Conservation (phyloP, 495 filamentous ascomycete genomes). For the Aspergillus incahuasiensis region DNA sequence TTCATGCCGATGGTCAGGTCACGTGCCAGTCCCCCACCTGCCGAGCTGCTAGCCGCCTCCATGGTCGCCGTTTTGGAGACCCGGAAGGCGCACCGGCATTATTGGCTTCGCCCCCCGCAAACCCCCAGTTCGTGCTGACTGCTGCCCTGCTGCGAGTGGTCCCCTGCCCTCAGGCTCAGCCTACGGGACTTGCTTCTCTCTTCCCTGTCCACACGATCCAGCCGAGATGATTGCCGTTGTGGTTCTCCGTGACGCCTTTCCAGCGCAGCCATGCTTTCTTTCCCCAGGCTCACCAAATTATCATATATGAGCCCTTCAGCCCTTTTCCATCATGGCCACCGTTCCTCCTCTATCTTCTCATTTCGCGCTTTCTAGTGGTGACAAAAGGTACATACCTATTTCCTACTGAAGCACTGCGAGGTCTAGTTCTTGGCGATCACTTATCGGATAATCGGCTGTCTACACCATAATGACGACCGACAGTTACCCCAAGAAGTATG, state of each 20-base stretch:
- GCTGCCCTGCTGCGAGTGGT: not conserved
- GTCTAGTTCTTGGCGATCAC: not conserved
- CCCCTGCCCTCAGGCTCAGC: not conserved
- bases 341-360: conserved; percentile 9
- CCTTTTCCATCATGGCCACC: conserved; percentile 5
- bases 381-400: conserved; percentile 1
- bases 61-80: not conserved
- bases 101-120: conserved; percentile 21
- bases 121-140: not conserved
- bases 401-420: not conserved
- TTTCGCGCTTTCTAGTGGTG: not conserved
- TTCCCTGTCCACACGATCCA: conserved; percentile 29
- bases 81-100: conserved; percentile 29
- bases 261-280: conserved; percentile 13
- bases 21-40: conserved; percentile 33
- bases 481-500: conserved; percentile 47
- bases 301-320: conserved; percentile 30
- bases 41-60: conserved; percentile 28
- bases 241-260: conserved; percentile 24
- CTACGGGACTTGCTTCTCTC: not conserved
- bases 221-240: conserved; percentile 42
- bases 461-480: conserved; percentile 31
- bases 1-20: conserved; percentile 21
- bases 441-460: not conserved
- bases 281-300: conserved; percentile 23